Evolutionary conservation across 2,329 filamentous ascomycete species (phyloP), one percentile per base, ranked within the genome.

Genomic region (Aureobasidium sp.): DNA sequence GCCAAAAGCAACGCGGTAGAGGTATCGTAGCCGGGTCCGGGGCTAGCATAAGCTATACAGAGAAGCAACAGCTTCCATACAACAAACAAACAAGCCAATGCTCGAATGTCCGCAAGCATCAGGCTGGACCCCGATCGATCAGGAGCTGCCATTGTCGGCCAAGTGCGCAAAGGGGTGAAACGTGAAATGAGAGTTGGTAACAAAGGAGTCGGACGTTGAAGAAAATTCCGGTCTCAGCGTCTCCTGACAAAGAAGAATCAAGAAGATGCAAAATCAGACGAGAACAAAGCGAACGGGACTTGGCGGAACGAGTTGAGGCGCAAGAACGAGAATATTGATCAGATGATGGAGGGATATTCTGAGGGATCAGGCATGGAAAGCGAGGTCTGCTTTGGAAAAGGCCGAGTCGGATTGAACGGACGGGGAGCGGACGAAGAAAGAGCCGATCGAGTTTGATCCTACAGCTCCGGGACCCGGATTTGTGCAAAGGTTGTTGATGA

Each of bases 11-110:
- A 74, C 42, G 81, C 80, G 7, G 83, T 87, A 7, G 89, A 93
- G n/a, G 89, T 92, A 75, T 95, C 90, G 73, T 94, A 95, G 55
- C 84, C 84, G 20, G 77, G 76, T 66, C 83, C 84, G 17, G 83
- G 82, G 63, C 80, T 84, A 51, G 82, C 72, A 57, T 75, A 70
- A 58, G 85, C 85, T 61, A 92, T 73, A 50, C 80, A 68, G n/a
- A 91, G 72, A 7, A 94, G 76, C 10, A 89, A 70, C 6, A 73
- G 56, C 71, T 93, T 94, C 88, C 88, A 92, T 13, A 76, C 71
- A 5, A 77, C 61, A 70, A 89, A 91, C 3, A 77, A 67, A 13
- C 67, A 55, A 29, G 69, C 47, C 17, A 76, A 66, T 12, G 65
- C 47, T 37, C 27, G 63, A 37, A 66, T 46, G 39, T 63, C 59